Evolutionary conservation across 2,329 filamentous ascomycete genomes (phyloP).

Genomic region (Emmonsiellopsis sp.): DNA sequence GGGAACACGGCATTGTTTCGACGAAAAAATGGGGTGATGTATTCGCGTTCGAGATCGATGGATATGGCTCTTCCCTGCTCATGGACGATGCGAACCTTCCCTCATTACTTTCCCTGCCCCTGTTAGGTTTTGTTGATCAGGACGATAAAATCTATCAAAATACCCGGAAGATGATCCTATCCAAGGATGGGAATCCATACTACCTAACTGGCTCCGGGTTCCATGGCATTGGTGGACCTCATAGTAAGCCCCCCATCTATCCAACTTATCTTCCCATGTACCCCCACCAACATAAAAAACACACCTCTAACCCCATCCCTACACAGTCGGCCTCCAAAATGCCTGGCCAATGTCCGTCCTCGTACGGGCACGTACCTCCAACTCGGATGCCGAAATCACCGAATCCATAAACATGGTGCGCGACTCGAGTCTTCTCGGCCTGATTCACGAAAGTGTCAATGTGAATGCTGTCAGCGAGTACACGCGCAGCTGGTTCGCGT

Average conservation of each 20-base stretch:
- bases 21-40: conserved; percentile 47
- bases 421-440: conserved; percentile 62
- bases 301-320: neutral
- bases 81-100: conserved; percentile 62
- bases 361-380: conserved; percentile 80
- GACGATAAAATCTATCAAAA: conserved; percentile 72
- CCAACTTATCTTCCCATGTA: conserved; percentile 3
- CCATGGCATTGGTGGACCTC: conserved; percentile 75
- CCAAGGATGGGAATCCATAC: conserved; percentile 75
- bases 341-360: conserved; percentile 97
- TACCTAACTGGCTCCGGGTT: conserved; percentile 71
- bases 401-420: conserved; percentile 66
- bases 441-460: conserved; percentile 88
- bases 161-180: conserved; percentile 73
- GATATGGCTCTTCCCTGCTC: conserved; percentile 51
- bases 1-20: conserved; percentile 66
- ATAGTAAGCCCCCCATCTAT: conserved; percentile 37
- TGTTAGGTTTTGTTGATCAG: conserved; percentile 48
- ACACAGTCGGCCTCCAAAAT: conserved; percentile 67
- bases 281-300: neutral
- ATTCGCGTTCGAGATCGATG: conserved; percentile 58
- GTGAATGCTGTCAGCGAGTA: conserved; percentile 63
- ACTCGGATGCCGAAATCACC: conserved; percentile 71
- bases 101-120: conserved; percentile 51
- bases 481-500: conserved; percentile 91